These are phyloP conservation scores for Fusarium aywerte DNA, from an alignment of 2,329 filamentous ascomycete species.

Conservation along the genomic window DNA sequence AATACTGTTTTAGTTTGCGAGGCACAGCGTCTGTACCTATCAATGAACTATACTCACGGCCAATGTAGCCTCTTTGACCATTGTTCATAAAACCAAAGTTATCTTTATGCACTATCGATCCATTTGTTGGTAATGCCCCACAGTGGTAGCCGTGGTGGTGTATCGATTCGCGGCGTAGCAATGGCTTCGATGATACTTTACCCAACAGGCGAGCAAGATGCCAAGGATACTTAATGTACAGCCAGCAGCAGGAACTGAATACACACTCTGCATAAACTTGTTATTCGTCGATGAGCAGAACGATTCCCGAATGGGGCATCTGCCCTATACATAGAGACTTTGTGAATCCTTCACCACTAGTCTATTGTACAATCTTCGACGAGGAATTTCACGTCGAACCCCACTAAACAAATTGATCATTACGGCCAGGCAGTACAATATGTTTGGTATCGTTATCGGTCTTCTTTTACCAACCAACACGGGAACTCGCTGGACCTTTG, in stretches of 20 bases:
- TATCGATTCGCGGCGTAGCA: background rate
- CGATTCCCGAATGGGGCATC: background rate
- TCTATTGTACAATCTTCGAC: background rate
- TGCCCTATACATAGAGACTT: background rate
- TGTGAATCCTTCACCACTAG: background rate
- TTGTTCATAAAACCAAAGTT: background rate
- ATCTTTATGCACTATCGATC: background rate
- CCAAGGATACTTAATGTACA: background rate
- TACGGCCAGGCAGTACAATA: background rate
- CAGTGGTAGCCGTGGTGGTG: background rate
- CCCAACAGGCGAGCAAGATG: background rate
- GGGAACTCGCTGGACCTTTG: background rate
- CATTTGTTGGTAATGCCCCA: background rate
- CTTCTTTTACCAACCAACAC: background rate
- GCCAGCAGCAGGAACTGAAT: background rate
- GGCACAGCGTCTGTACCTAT: background rate
- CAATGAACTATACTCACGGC: background rate
- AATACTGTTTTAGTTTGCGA: conserved; percentile 9
- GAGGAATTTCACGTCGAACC: background rate
- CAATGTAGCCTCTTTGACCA: background rate
- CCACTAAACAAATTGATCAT: background rate
- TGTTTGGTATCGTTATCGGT: background rate
- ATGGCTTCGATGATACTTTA: conserved; percentile 1
- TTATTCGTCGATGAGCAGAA: background rate
- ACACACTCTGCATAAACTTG: background rate